Conservation (phyloP, 2,329 filamentous ascomycete genomes). For the Neospermospora avenae region DNA sequence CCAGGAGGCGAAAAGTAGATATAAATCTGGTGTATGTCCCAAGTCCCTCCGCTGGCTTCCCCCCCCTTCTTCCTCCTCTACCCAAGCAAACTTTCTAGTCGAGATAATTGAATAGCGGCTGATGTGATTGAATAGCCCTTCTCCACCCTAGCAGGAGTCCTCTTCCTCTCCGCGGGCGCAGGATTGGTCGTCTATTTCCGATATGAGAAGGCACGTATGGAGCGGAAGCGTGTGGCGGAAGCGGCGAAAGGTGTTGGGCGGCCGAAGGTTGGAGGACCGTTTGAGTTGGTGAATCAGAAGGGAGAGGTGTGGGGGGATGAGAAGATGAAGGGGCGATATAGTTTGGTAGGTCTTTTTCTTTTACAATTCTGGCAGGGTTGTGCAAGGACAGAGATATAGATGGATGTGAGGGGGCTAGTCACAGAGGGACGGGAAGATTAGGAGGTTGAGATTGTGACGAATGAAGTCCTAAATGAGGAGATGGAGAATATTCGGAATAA, state of each 20-base stretch:
- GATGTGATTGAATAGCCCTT: conserved; percentile 63
- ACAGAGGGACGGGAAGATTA: background rate
- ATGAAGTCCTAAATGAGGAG: background rate
- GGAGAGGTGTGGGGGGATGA: conserved; percentile 73
- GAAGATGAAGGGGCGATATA: conserved; percentile 84
- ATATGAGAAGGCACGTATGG: conserved; percentile 86
- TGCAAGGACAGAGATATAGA: background rate
- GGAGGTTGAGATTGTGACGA: background rate
- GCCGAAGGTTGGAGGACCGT: conserved; percentile 89
- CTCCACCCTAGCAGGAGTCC: conserved; percentile 82
- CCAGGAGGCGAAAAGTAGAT: conserved; percentile 28
- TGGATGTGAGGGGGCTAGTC: background rate
- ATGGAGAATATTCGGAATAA: background rate
- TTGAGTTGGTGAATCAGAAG: conserved; percentile 77
- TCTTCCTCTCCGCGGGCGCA: conserved; percentile 78
- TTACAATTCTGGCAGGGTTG: background rate
- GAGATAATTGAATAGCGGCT: background rate
- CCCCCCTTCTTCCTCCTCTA: background rate
- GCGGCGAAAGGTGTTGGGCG: conserved; percentile 88
- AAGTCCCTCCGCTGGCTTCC: background rate
- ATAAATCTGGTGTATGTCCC: conserved; percentile 27
- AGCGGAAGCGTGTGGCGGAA: conserved; percentile 83
- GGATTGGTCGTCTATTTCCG: conserved; percentile 89
- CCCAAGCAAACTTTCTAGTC: background rate
- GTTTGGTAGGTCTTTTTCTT: conserved; percentile 50